Base-by-base conservation (phyloP, 257 asterid species). In the Agastache rugosa region DNA sequence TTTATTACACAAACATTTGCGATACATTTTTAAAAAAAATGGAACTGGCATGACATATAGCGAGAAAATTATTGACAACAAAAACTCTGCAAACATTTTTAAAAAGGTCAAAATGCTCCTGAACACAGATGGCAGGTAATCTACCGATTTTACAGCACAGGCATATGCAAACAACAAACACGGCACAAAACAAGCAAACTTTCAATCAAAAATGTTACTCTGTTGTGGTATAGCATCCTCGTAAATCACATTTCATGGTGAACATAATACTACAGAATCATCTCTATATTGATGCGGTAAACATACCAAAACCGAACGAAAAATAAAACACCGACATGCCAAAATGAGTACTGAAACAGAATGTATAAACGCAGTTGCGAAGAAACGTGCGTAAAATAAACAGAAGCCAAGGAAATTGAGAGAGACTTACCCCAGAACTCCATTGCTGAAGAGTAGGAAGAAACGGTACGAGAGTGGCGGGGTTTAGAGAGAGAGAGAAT, bases 381-480 rank as follows among this genome's bases (percentile, higher is more conserved):
- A 5, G 2, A 23, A 44, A 5, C 5, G 45, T 11, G 63, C 56
- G 3, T 20, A 27, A 47, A 69, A 17, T 1, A 10, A 44, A 56
- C 2, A 45, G 27, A 50, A 58, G 1, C 25, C 2, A 11, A 4
- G 48, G 11, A 55, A 22, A 15, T 17, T 1, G n/a, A 31, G 60
- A 70, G 56, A 63, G 3, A 34, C 73, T 65, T 41, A 75, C 85
- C 85, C 85, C 85, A 82, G 14, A 82, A 82, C 81, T 82, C 85
- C 85, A 81, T 81, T 35, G 61, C 62, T 23, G 80, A 69, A 68
- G 47, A 34, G 10, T 44, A 51, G n/a, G 69, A 31, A 63, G 20
- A 29, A 59, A 8, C 10, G 23, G 31, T 0, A 44, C 39, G 75
- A 44, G 63, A 23, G 48, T 65, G 51, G 60, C 61, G 60, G 77